phyloP scores from a whole-genome alignment of 1,284 basidiomycete species.

The Exobasidium rhododendri region DNA sequence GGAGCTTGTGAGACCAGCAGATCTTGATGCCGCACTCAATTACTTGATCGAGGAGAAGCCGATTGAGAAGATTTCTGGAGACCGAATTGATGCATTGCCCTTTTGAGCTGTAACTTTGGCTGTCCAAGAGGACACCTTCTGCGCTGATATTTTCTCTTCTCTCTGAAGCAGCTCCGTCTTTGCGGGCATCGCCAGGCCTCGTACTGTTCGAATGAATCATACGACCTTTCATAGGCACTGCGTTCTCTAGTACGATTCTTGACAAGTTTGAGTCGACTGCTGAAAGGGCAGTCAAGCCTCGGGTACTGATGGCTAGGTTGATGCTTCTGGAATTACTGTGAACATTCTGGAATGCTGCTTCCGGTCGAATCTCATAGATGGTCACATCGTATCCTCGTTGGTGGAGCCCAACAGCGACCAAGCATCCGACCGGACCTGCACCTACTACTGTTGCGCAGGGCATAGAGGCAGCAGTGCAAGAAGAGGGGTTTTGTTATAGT shows the following conservation, averaged over 20 bases:
- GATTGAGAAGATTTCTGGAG: constrained; percentile 80
- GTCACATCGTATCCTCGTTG: constrained; percentile 84
- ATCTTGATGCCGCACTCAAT: constrained; percentile 66
- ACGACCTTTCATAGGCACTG: constrained; percentile 88
- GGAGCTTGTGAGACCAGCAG: constrained; percentile 77
- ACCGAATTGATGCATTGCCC: constrained; percentile 85
- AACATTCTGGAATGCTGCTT: constrained; percentile 26
- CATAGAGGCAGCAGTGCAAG: not conserved
- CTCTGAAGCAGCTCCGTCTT: not conserved
- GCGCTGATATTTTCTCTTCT: not conserved
- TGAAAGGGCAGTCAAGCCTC: constrained; percentile 81
- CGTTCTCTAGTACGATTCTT: constrained; percentile 70
- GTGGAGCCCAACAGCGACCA: constrained; percentile 79
- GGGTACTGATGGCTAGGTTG: constrained; percentile 90
- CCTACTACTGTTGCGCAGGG: constrained; percentile 62
- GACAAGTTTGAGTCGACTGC: constrained; percentile 66
- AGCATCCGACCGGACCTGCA: constrained; percentile 90
- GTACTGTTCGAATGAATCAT: constrained; percentile 97
- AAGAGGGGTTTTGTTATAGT: not conserved
- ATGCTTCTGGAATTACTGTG: constrained; percentile 67
- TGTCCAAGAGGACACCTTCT: not conserved
- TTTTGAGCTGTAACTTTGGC: constrained; percentile 15
- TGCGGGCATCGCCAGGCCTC: not conserved
- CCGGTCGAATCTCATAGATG: constrained; percentile 76
- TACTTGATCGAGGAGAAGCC: constrained; percentile 71